Conservation (phyloP, 1,139 yeast species). For the Sugiyamaella grinbergsii region DNA sequence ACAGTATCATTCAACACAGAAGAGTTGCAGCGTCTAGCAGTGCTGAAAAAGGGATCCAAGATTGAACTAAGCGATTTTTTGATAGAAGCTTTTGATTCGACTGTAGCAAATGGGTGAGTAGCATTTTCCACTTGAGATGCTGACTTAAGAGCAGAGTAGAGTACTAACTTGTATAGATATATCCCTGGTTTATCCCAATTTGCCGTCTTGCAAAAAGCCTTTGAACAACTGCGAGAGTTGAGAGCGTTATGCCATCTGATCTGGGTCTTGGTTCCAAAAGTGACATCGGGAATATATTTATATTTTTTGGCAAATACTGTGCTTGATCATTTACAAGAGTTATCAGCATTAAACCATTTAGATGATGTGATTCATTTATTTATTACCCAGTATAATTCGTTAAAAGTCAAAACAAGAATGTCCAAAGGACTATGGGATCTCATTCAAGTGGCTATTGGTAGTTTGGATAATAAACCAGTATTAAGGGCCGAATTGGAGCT, state of each 20-base stretch:
- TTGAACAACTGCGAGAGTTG: conserved; percentile 31
- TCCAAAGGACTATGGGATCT: conserved; percentile 37
- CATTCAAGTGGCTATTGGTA: conserved; percentile 28
- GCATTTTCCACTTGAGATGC: no score
- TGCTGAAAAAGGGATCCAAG: conserved; percentile 27
- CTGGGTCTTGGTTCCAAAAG: conserved; percentile 29
- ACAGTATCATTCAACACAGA: background rate
- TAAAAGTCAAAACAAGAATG: conserved; percentile 32
- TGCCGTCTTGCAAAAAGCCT: conserved; percentile 31
- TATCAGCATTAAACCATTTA: conserved; percentile 35
- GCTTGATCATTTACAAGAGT: conserved; percentile 30
- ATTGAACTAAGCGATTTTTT: conserved; percentile 29
- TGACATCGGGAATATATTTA: conserved; percentile 28
- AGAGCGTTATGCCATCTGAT: conserved; percentile 32
- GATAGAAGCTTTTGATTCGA: conserved; percentile 23
- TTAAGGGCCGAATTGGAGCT: conserved; percentile 32
- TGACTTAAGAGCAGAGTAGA: conserved; percentile 1
- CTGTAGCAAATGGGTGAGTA: conserved; percentile 2
- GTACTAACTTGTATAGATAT: conserved; percentile 16
- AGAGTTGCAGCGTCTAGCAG: conserved; percentile 1
- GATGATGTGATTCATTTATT: conserved; percentile 32
- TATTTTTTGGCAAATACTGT: conserved; percentile 34
- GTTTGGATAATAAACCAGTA: conserved; percentile 26
- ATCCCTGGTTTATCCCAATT: conserved; percentile 28
- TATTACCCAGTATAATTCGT: conserved; percentile 28